These are phyloP conservation scores for Lactuca sativa DNA, from an alignment of 129 eudicot genomes.

Conservation along the genomic window DNA sequence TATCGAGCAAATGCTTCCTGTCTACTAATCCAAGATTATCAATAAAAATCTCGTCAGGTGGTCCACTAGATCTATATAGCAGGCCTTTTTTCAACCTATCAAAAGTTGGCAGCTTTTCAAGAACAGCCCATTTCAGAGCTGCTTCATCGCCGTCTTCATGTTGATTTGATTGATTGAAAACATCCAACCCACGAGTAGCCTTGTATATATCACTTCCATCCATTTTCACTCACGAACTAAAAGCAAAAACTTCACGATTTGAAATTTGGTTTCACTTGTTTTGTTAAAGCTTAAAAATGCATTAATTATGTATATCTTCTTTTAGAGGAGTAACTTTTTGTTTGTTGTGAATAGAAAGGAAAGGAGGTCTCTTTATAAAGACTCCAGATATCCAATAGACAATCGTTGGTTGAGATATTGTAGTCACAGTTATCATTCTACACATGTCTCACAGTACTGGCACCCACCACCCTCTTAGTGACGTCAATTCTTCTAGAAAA, in stretches of 20 bases:
- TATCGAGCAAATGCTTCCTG: slow-evolving; percentile 43
- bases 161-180: slow-evolving; percentile 35
- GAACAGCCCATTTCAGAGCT: slow-evolving; percentile 75
- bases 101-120: slow-evolving; percentile 61
- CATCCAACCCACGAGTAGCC: slow-evolving; percentile 27
- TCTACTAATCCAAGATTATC: slow-evolving; percentile 48
- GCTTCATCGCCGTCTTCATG: slow-evolving; percentile 62
- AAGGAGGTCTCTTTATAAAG: no score
- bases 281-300: neutral
- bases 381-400: no score
- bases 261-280: neutral
- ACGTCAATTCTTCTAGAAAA: no score
- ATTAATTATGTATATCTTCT: neutral
- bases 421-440: no score
- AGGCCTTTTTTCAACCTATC: slow-evolving; percentile 59
- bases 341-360: no score
- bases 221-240: neutral
- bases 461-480: no score
- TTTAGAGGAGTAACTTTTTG: no score
- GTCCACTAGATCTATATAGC: slow-evolving; percentile 44
- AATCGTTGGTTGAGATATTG: no score
- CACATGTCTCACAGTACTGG: no score
- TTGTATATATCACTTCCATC: slow-evolving; percentile 18
- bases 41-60: slow-evolving; percentile 38
- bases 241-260: neutral